Percentiles rank a stretch among this genome's conserved stretches.
Conservation (phyloP, 768 basidiomycete genomes). For the Tylopilus balloui region DNA sequence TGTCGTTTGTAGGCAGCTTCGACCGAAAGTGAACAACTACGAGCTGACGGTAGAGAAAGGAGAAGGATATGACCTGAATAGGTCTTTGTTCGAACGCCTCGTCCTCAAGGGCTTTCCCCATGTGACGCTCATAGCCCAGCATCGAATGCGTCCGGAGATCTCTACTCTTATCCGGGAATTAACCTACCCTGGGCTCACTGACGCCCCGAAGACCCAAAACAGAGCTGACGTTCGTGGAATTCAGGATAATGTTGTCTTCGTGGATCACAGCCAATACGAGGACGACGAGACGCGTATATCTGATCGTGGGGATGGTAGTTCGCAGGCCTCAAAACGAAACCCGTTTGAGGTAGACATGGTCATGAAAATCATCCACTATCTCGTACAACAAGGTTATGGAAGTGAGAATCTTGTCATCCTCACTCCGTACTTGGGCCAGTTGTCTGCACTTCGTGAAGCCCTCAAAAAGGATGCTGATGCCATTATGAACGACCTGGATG, state of each 20-base stretch:
- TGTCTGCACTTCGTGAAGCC: constrained; percentile 44
- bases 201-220: constrained; percentile 46
- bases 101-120: constrained; percentile 62
- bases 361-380: constrained; percentile 59
- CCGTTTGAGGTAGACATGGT: constrained; percentile 58
- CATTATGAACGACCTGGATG: constrained; percentile 59
- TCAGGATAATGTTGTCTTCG: constrained; percentile 54
- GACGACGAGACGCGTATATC: constrained; percentile 39
- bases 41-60: constrained; percentile 61
- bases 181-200: constrained; percentile 61
- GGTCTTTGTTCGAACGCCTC: constrained; percentile 65
- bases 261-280: constrained; percentile 54
- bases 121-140: constrained; percentile 49
- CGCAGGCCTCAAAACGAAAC: constrained; percentile 59
- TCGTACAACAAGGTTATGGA: constrained; percentile 64
- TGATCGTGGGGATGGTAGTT: constrained; percentile 44
- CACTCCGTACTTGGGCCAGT: constrained; percentile 67
- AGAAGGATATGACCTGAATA: constrained; percentile 62
- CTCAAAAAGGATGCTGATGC: constrained; percentile 50
- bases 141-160: constrained; percentile 75
- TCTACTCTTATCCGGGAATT: constrained; percentile 55
- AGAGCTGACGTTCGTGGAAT: constrained; percentile 54
- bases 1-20: constrained; percentile 49
- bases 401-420: constrained; percentile 58
- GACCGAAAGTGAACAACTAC: constrained; percentile 69